Base-by-base conservation (phyloP, 805 yeast species). In the Kodamaea jinghongensis region DNA sequence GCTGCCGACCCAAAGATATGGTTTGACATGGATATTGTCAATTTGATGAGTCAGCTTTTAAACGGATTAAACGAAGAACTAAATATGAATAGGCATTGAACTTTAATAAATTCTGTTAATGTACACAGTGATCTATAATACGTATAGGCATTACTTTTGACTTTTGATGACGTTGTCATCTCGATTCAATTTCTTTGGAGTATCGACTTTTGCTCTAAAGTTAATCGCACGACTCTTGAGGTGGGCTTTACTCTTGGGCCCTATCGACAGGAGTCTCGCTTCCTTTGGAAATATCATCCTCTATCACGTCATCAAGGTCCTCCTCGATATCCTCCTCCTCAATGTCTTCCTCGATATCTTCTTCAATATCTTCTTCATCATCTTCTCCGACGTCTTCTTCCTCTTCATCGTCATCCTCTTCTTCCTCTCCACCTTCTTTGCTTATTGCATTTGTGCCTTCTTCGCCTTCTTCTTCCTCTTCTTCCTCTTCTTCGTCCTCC, bases 351-450 rank as follows among this genome's bases (percentile, higher is more conserved):
- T 49, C 58, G 17, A 46, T 42, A 33, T 57, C 50, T 22, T 39
- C 45, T 12, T 34, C 38, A 23, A 61, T 8, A 2, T 55, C 75
- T 23, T 38, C 47, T 9, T 41, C 45, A n/a, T 40, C 52, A 17
- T 32, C 43, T 2, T 22, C 38, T 3, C 25, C 40, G 5, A 41
- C 34, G 16, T 56, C 70, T 13, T 58, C 68, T 2, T 60, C 75
- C 6, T 63, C 75, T 5, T 61, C 74, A 4, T 61, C 71, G 7
- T 44, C 48, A n/a, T 57, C 67, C 6, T 55, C 70, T 0, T 55
- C 74, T 4, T 54, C 74, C 6, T 47, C 74, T 2, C 54, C 74
- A 28, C 27, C 44, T n/a, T 39, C 43, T 17, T 33, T 28, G 13
- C 36, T 50, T 16, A 23, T 42, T 2, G 10, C 39, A 2, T 17